A percentile compares a stretch with the other conserved stretches of the same genome.
phyloP scores from a whole-genome alignment of 225 moss, liverwort and hornwort species.

The Ulota crispa region DNA sequence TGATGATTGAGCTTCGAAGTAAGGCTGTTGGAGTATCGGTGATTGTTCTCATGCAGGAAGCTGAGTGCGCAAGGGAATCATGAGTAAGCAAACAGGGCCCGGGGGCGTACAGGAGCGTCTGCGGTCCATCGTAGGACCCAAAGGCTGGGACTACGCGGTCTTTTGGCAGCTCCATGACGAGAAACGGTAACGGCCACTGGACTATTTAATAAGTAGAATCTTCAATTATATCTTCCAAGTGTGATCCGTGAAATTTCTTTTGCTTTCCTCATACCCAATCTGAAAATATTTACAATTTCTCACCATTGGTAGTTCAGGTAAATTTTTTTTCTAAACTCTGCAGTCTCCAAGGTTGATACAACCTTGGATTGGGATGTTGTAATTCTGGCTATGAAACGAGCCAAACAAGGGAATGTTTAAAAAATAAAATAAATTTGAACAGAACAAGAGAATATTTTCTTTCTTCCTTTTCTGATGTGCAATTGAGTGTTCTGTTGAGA shows the following conservation, averaged over 20 bases:
- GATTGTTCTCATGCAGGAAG: constrained; percentile 24
- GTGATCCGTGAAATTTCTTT: neutral
- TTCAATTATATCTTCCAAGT: neutral
- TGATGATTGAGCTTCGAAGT: neutral
- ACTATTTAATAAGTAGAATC: neutral
- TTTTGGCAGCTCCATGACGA: constrained; percentile 61
- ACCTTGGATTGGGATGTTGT: too few relatives aligned
- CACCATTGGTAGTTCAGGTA: neutral
- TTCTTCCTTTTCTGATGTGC: neutral
- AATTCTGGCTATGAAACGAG: too few relatives aligned
- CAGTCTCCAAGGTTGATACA: too few relatives aligned
- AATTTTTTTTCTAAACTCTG: neutral
- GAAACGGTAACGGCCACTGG: constrained; percentile 32
- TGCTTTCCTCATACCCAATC: neutral
- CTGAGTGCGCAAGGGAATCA: constrained; percentile 15
- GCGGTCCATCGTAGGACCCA: constrained; percentile 61
- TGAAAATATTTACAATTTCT: neutral
- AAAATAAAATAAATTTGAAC: neutral
- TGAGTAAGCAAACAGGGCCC: constrained; percentile 43
- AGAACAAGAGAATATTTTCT: neutral
- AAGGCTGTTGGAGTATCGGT: neutral
- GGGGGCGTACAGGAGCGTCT: constrained; percentile 56
- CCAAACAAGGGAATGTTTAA: neutral
- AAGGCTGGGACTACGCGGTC: constrained; percentile 70
- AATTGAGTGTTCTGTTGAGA: neutral